phyloP scores from a whole-genome alignment of 768 basidiomycete species.

The Tricholoma sp. region DNA sequence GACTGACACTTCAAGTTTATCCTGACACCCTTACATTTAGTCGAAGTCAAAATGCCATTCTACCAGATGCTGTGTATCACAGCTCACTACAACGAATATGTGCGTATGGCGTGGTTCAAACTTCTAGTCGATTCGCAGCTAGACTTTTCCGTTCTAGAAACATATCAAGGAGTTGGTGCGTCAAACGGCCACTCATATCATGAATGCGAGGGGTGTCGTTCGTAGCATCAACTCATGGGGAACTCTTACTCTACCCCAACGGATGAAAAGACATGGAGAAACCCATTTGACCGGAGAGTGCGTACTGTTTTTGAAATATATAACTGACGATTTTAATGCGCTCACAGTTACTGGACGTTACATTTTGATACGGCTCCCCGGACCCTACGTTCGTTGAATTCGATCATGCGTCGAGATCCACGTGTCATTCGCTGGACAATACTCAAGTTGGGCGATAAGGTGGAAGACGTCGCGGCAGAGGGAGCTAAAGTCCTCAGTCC shows the following conservation, averaged over 20 bases:
- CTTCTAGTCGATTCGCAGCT: neutral
- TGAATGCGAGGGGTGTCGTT: slow-evolving; percentile 76
- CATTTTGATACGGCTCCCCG: slow-evolving; percentile 84
- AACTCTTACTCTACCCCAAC: slow-evolving; percentile 64
- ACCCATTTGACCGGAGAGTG: slow-evolving; percentile 69
- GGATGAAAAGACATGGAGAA: slow-evolving; percentile 60
- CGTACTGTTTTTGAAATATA: slow-evolving; percentile 2
- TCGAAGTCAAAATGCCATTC: slow-evolving; percentile 61
- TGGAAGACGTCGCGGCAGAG: slow-evolving; percentile 59
- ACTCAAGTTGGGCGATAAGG: slow-evolving; percentile 68
- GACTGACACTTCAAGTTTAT: neutral
- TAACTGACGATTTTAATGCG: neutral
- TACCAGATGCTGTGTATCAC: slow-evolving; percentile 87
- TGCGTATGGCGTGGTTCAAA: slow-evolving; percentile 28
- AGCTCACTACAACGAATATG: slow-evolving; percentile 69
- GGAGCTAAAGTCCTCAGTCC: slow-evolving; percentile 25
- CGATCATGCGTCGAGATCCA: slow-evolving; percentile 70
- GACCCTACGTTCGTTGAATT: slow-evolving; percentile 58
- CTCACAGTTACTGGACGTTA: slow-evolving; percentile 79
- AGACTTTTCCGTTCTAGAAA: slow-evolving; percentile 35
- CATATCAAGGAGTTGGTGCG: slow-evolving; percentile 73
- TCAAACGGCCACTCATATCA: slow-evolving; percentile 64
- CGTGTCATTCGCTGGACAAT: slow-evolving; percentile 81
- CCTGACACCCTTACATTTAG: neutral
- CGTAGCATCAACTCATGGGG: slow-evolving; percentile 76